Evolutionary conservation across 192 early-diverging fungal species (phyloP).

Genomic region (Backusella luteola): DNA sequence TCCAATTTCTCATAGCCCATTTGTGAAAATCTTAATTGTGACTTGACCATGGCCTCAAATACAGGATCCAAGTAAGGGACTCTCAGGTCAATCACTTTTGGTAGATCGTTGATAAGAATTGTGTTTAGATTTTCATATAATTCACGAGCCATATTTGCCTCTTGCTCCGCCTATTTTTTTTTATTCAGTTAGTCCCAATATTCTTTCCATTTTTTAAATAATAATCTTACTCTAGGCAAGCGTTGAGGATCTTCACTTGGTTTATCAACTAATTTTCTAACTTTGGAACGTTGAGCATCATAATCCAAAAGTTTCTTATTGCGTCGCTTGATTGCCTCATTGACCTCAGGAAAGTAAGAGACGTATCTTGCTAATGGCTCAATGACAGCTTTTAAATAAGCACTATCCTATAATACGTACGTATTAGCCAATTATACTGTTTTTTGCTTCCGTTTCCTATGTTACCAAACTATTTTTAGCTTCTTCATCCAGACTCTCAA

Average conservation of each 20-base stretch:
- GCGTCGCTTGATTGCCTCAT: conserved; percentile 87
- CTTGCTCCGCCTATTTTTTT: conserved; percentile 64
- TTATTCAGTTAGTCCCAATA: background rate
- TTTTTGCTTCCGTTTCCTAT: background rate
- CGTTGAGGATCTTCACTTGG: conserved; percentile 64
- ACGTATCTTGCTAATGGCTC: conserved; percentile 84
- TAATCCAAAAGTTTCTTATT: conserved; percentile 89
- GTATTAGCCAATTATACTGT: background rate
- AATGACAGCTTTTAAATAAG: conserved; percentile 80
- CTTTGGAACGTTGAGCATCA: conserved; percentile 70
- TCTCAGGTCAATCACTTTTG: conserved; percentile 83
- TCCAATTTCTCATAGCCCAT: conserved; percentile 73
- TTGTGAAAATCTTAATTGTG: conserved; percentile 85
- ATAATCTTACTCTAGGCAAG: conserved; percentile 41
- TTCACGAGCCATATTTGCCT: conserved; percentile 66
- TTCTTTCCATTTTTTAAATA: background rate
- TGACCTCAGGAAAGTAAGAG: conserved; percentile 88
- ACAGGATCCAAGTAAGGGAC: conserved; percentile 91
- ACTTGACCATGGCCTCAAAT: conserved; percentile 93
- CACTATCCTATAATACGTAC: conserved; percentile 55
- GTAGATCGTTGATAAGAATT: conserved; percentile 81
- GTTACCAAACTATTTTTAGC: conserved; percentile 74
- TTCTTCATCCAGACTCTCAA: conserved; percentile 77
- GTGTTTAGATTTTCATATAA: conserved; percentile 81
- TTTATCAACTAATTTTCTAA: conserved; percentile 80